Conservation (phyloP, 495 filamentous ascomycete species). For the Xylaria bambusicola region DNA sequence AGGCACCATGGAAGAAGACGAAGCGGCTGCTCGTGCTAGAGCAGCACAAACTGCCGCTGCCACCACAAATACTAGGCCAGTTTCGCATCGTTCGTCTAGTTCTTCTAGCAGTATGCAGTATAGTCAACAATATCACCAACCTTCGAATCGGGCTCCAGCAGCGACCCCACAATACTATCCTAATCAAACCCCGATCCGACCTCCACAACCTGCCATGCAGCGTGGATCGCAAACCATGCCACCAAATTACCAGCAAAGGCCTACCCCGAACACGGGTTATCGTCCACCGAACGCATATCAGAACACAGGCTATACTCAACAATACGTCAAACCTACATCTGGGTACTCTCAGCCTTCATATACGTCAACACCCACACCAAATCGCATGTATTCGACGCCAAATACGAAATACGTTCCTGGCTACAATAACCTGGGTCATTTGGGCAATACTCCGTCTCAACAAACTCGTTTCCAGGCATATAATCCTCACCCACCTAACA, state of each 20-base stretch:
- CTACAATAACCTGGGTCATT: slow-evolving; percentile 42
- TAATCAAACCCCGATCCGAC: slow-evolving; percentile 43
- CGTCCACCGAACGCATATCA: slow-evolving; percentile 30
- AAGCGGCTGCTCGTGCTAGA: slow-evolving; percentile 47
- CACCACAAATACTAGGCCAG: slow-evolving; percentile 37
- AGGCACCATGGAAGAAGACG: slow-evolving; percentile 87
- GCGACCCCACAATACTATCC: slow-evolving; percentile 41
- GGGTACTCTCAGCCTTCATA: slow-evolving; percentile 36
- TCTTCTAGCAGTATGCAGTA: slow-evolving; percentile 37
- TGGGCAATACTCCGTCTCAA: slow-evolving; percentile 24
- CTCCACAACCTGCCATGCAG: slow-evolving; percentile 29
- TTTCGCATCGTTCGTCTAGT: slow-evolving; percentile 40
- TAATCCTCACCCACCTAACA: slow-evolving; percentile 29
- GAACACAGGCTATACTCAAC: slow-evolving; percentile 33
- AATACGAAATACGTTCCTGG: slow-evolving; percentile 36
- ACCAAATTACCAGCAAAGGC: slow-evolving; percentile 31
- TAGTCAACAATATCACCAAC: slow-evolving; percentile 40
- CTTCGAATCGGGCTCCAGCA: slow-evolving; percentile 36
- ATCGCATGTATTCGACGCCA: slow-evolving; percentile 32
- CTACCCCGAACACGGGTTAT: slow-evolving; percentile 30
- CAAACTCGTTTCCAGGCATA: slow-evolving; percentile 34
- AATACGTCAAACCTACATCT: slow-evolving; percentile 30
- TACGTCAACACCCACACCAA: slow-evolving; percentile 30
- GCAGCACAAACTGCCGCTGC: slow-evolving; percentile 37
- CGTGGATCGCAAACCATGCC: slow-evolving; percentile 33